phyloP scores from a whole-genome alignment of 2,329 filamentous ascomycete genomes.

The Trichophaea hybrida region DNA sequence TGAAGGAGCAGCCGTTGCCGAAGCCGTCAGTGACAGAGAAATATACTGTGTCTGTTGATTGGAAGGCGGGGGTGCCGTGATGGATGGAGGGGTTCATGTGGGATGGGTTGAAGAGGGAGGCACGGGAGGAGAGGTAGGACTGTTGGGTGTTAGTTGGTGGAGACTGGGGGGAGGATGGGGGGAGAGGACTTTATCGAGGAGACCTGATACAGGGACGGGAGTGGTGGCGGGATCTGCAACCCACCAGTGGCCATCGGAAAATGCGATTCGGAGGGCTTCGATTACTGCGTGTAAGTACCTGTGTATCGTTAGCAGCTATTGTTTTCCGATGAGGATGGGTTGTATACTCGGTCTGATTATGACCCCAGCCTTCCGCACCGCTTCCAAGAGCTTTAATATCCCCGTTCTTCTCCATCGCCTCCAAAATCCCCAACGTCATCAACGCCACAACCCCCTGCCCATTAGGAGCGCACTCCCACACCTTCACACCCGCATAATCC shows the following conservation, averaged over 20 bases:
- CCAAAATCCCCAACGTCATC: conserved; percentile 83
- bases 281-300: conserved; percentile 61
- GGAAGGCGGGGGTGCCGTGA: conserved; percentile 72
- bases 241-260: conserved; percentile 82
- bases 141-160: background rate
- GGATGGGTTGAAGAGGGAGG: conserved; percentile 45
- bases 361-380: conserved; percentile 42
- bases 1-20: conserved; percentile 89
- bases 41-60: conserved; percentile 86
- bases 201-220: conserved; percentile 51
- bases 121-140: conserved; percentile 40
- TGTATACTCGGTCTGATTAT: conserved; percentile 60
- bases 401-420: conserved; percentile 63
- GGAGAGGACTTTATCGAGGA: conserved; percentile 61
- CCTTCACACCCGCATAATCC: conserved; percentile 44
- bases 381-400: conserved; percentile 54
- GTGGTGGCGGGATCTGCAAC: conserved; percentile 66
- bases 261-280: conserved; percentile 75
- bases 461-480: conserved; percentile 96
- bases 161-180: conserved; percentile 36
- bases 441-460: conserved; percentile 90
- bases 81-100: conserved; percentile 38
- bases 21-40: conserved; percentile 67
- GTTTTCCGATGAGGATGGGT: background rate
- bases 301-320: no score